phyloP scores from a whole-genome alignment of 495 filamentous ascomycete genomes.

The Bacidia gigantensis region DNA sequence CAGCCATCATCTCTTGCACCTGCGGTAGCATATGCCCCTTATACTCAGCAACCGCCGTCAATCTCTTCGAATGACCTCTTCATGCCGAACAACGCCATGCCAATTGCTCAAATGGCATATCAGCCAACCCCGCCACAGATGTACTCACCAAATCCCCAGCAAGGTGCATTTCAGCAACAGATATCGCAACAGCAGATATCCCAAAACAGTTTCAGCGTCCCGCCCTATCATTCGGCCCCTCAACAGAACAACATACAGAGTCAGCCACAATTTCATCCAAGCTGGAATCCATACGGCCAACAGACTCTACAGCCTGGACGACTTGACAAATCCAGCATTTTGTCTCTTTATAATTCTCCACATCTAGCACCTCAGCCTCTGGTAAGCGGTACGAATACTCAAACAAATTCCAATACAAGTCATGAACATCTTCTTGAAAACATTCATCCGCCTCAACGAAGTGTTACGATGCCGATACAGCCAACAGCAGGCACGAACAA shows the following conservation, averaged over 20 bases:
- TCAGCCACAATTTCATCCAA: slow-evolving; percentile 20
- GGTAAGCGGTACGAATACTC: slow-evolving; percentile 22
- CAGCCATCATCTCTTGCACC: slow-evolving; percentile 18
- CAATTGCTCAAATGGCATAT: slow-evolving; percentile 35
- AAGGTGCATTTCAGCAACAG: slow-evolving; percentile 23
- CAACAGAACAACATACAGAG: slow-evolving; percentile 17
- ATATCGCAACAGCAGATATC: slow-evolving; percentile 22
- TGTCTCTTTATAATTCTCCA: slow-evolving; percentile 73
- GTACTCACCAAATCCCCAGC: slow-evolving; percentile 25
- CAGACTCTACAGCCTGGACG: slow-evolving; percentile 37
- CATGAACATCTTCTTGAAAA: slow-evolving; percentile 11
- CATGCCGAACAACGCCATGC: slow-evolving; percentile 34
- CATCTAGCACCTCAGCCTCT: slow-evolving; percentile 46
- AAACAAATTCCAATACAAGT: slow-evolving; percentile 10
- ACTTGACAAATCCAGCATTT: slow-evolving; percentile 68
- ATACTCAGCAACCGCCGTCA: slow-evolving; percentile 18
- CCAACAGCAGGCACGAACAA: slow-evolving; percentile 23
- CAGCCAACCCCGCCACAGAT: slow-evolving; percentile 22
- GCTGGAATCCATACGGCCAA: slow-evolving; percentile 20
- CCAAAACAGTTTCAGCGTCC: slow-evolving; percentile 22
- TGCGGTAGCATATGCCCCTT: slow-evolving; percentile 13
- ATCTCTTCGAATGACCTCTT: slow-evolving; percentile 2
- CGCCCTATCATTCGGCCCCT: slow-evolving; percentile 18
- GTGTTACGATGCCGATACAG: slow-evolving; percentile 24
- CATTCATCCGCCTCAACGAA: slow-evolving; percentile 19